Conservation (phyloP, 345 rosid species). For the Brassica nigra region DNA sequence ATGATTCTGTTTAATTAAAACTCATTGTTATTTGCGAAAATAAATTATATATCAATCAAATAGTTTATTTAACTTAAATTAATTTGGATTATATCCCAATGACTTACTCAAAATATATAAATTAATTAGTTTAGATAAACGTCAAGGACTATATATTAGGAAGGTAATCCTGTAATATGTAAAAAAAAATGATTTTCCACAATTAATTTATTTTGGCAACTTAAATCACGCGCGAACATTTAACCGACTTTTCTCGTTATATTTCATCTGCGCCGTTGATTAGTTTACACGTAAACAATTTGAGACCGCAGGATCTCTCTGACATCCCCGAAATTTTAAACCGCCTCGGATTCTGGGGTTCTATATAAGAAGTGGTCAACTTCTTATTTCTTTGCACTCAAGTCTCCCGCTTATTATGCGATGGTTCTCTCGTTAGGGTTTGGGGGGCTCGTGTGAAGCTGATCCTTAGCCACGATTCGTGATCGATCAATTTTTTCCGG, state of each 20-base stretch:
- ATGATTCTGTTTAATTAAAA: too few species aligned
- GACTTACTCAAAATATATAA: not conserved
- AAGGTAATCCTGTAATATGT: not conserved
- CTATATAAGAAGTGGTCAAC: not conserved
- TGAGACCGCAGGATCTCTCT: slow-evolving; percentile 18
- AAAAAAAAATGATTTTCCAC: not conserved
- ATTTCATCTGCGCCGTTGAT: slow-evolving; percentile 13
- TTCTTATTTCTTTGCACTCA: not conserved
- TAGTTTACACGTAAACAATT: not conserved
- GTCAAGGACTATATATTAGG: not conserved
- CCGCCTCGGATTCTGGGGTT: slow-evolving; percentile 3
- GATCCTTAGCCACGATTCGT: not conserved
- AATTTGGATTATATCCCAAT: not conserved
- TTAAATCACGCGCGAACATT: not conserved
- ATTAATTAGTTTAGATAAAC: not conserved
- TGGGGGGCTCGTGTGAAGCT: slow-evolving; percentile 6
- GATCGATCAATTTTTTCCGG: too few species aligned
- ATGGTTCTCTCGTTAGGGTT: slow-evolving; percentile 5
- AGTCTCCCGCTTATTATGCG: not conserved
- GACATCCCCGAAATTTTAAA: not conserved
- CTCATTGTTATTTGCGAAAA: not conserved
- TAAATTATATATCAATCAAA: not conserved
- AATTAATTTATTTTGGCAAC: not conserved
- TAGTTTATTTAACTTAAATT: not conserved
- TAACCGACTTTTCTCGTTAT: not conserved